Base-by-base conservation (phyloP, 306 rosid species). In the Cucurbita moschata region DNA sequence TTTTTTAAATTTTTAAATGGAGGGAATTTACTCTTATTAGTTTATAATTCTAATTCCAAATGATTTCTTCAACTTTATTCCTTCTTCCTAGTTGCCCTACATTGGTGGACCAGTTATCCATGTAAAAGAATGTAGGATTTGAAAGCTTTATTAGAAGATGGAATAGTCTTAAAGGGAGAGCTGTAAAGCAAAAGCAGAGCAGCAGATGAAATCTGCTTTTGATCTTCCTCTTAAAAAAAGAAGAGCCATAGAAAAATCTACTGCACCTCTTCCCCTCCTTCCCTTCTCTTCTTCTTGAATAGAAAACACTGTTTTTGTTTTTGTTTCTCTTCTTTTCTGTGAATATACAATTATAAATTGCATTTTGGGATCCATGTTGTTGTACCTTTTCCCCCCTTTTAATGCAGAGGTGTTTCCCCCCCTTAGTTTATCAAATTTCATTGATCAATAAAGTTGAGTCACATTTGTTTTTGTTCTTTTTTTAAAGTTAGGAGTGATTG, bases 161-260 rank as follows among this genome's bases (percentile, higher is more conserved):
- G 88, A 78, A 83, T 83, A 78, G 91, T 89, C 91, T 83, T 86
- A 85, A 87, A 84, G 93, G 79, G 84, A 81, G 83, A 87, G 83
- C 88, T 82, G 81, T 84, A 87, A 86, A 88, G 91, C 35, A 75
- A 90, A 90, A 85, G 91, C 80, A 74, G 80, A 77, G 73, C 72
- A 77, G 73, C 72, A 58, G 79, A 15, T 63, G 67, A 13, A 16
- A 76, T 81, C 80, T 87, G 85, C 86, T 83, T 85, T 86, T 80
- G 87, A 82, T 82, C 81, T 86, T 82, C 88, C 90, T 81, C 86
- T 88, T 82, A 63, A 82, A 77, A 84, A 72, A 82, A 68, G 76
- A 78, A 81, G 80, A 73, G 78, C 72, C 44, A 77, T 75, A 79
- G 73, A 62, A 79, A 76, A 76, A 76, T 56, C 44, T 38, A 61